A percentile compares a stretch with the other conserved stretches of the same genome.
Conservation (phyloP, 352 stramenopile genomes). For the Phytopythium chamaehyphon region DNA sequence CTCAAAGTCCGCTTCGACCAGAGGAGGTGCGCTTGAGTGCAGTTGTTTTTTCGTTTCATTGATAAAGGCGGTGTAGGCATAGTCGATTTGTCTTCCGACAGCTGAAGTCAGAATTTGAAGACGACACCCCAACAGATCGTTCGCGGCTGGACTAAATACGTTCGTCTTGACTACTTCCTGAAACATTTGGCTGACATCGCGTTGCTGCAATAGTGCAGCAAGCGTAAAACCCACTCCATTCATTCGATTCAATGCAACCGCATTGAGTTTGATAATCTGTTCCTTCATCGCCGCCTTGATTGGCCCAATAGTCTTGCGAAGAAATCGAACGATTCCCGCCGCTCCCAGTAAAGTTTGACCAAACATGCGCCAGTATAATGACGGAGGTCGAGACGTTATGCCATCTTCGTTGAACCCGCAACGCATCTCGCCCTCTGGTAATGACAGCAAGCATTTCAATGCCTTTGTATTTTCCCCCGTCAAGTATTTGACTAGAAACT, state of each 20-base stretch:
- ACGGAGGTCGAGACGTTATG: slow-evolving; percentile 6
- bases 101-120: slow-evolving; percentile 29
- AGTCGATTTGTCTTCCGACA: slow-evolving; percentile 41
- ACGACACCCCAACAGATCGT: slow-evolving; percentile 37
- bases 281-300: slow-evolving; percentile 47
- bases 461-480: slow-evolving; percentile 36
- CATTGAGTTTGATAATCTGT: slow-evolving; percentile 54
- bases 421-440: slow-evolving; percentile 44
- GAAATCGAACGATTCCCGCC: slow-evolving; percentile 58
- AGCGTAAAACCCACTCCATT: slow-evolving; percentile 49
- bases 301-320: slow-evolving; percentile 42
- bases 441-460: slow-evolving; percentile 45
- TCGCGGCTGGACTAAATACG: slow-evolving; percentile 19
- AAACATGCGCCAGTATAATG: slow-evolving; percentile 74
- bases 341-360: slow-evolving; percentile 65
- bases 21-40: slow-evolving; percentile 9
- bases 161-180: slow-evolving; percentile 37
- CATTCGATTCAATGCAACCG: slow-evolving; percentile 40
- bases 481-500: slow-evolving; percentile 72
- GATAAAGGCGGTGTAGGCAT: slow-evolving; percentile 39
- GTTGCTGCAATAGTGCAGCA: slow-evolving; percentile 54
- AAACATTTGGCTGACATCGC: slow-evolving; percentile 43
- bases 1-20: slow-evolving; percentile 36
- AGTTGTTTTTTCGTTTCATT: slow-evolving; percentile 31
- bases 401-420: slow-evolving; percentile 44